These are phyloP conservation scores for Pichia californica DNA, from an alignment of 805 yeast species.

Conservation along the genomic window DNA sequence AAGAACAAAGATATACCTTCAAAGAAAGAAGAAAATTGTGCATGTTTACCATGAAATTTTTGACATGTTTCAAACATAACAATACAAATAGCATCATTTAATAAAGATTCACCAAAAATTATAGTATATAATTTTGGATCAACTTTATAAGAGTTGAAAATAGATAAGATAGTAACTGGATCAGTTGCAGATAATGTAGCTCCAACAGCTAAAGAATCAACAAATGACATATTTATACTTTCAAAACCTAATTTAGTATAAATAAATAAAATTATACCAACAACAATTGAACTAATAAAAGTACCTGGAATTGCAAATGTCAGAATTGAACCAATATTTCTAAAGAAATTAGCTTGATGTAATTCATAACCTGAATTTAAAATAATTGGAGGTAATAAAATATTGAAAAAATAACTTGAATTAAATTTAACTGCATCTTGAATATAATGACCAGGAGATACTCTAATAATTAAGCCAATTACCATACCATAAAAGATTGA, in stretches of 20 bases:
- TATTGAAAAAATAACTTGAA: slow-evolving; percentile 88
- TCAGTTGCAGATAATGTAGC: slow-evolving; percentile 98
- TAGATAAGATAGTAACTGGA: slow-evolving; percentile 94
- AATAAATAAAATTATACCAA: slow-evolving; percentile 79
- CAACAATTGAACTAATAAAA: slow-evolving; percentile 80
- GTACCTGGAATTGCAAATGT: slow-evolving; percentile 98
- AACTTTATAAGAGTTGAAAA: slow-evolving; percentile 94
- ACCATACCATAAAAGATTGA: slow-evolving; percentile 96
- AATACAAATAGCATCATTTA: slow-evolving; percentile 96
- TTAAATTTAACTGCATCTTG: slow-evolving; percentile 96
- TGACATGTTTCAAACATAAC: slow-evolving; percentile 99
- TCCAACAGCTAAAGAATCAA: slow-evolving; percentile 96
- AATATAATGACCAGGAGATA: slow-evolving; percentile 93
- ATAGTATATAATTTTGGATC: slow-evolving; percentile 97
- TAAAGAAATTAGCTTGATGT: slow-evolving; percentile 91
- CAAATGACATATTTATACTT: slow-evolving; percentile 80
- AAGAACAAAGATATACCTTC: slow-evolving; percentile 91
- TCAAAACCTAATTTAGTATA: slow-evolving; percentile 94
- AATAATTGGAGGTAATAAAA: slow-evolving; percentile 91
- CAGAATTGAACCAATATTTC: slow-evolving; percentile 83
- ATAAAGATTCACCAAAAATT: slow-evolving; percentile 90
- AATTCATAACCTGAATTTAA: slow-evolving; percentile 94
- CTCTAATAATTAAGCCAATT: slow-evolving; percentile 84
- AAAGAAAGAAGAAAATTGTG: slow-evolving; percentile 69
- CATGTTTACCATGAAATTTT: slow-evolving; percentile 83